Evolutionary conservation across 2,329 filamentous ascomycete species (phyloP).

Genomic region (Cordyceps sp.): DNA sequence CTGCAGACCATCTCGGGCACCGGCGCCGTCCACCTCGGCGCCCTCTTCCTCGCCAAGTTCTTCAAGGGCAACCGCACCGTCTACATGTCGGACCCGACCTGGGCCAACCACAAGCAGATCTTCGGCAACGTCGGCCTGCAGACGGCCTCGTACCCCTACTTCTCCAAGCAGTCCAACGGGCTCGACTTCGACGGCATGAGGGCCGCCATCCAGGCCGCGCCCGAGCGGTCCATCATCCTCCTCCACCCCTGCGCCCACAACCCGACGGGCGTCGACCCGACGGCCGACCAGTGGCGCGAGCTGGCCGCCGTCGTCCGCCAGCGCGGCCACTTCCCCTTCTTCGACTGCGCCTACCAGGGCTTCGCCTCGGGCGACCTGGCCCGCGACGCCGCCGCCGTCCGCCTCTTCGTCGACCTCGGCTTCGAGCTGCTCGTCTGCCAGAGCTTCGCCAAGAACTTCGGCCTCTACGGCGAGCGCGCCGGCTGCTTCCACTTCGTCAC

Average conservation of each 20-base stretch:
- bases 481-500: constrained; percentile 94
- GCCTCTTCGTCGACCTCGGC: constrained; percentile 83
- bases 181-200: constrained; percentile 89
- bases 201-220: constrained; percentile 49
- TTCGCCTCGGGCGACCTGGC: constrained; percentile 85
- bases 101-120: constrained; percentile 98
- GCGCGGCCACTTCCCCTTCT: constrained; percentile 90
- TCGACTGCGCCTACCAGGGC: constrained; percentile 94
- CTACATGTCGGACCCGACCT: constrained; percentile 90
- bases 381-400: constrained; percentile 79
- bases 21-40: constrained; percentile 84
- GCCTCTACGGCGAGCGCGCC: constrained; percentile 88
- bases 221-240: constrained; percentile 69
- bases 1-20: constrained; percentile 96
- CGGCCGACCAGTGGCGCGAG: constrained; percentile 84
- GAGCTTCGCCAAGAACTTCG: constrained; percentile 96
- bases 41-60: constrained; percentile 87
- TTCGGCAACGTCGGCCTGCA: constrained; percentile 76
- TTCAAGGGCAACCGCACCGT: constrained; percentile 59
- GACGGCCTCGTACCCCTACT: constrained; percentile 83
- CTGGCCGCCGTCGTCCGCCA: constrained; percentile 61
- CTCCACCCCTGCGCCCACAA: constrained; percentile 96
- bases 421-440: constrained; percentile 81
- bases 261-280: constrained; percentile 92
- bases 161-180: constrained; percentile 72